These are phyloP conservation scores for Naganishia cerealis DNA, from an alignment of 1,284 basidiomycete genomes.

Conservation along the genomic window DNA sequence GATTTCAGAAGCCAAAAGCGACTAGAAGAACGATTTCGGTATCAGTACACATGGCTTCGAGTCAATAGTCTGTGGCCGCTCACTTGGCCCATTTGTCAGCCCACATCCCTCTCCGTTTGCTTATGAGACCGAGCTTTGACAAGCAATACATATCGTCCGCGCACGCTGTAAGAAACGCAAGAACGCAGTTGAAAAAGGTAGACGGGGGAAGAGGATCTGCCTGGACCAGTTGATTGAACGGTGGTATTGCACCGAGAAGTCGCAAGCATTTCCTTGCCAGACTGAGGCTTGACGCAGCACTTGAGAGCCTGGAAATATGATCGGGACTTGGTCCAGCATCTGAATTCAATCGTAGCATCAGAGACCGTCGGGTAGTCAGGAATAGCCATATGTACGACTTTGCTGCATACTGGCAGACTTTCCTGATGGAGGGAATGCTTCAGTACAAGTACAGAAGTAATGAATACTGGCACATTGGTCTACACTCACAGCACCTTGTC, in stretches of 20 bases:
- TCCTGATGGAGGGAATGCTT: background rate
- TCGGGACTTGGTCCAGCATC: background rate
- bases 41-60: background rate
- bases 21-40: slow-evolving; percentile 1
- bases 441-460: too few species aligned
- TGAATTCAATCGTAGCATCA: slow-evolving; percentile 2
- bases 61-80: background rate
- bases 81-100: slow-evolving; percentile 36
- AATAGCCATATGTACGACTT: slow-evolving; percentile 27
- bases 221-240: slow-evolving; percentile 27
- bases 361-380: slow-evolving; percentile 1
- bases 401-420: slow-evolving; percentile 28
- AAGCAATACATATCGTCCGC: slow-evolving; percentile 34
- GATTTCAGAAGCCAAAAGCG: slow-evolving; percentile 34
- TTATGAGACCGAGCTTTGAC: slow-evolving; percentile 28
- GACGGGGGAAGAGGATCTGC: slow-evolving; percentile 16
- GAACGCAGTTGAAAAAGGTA: slow-evolving; percentile 13
- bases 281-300: slow-evolving; percentile 21
- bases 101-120: slow-evolving; percentile 31
- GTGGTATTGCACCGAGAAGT: slow-evolving; percentile 23
- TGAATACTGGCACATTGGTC: too few species aligned
- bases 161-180: slow-evolving; percentile 20
- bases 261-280: slow-evolving; percentile 31
- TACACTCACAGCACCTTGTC: slow-evolving; percentile 20
- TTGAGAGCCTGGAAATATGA: slow-evolving; percentile 11